A percentile compares a stretch with the other conserved stretches of the same genome.
Evolutionary conservation across 1,139 yeast species (phyloP).

Genomic region (Yarrowia galli): DNA sequence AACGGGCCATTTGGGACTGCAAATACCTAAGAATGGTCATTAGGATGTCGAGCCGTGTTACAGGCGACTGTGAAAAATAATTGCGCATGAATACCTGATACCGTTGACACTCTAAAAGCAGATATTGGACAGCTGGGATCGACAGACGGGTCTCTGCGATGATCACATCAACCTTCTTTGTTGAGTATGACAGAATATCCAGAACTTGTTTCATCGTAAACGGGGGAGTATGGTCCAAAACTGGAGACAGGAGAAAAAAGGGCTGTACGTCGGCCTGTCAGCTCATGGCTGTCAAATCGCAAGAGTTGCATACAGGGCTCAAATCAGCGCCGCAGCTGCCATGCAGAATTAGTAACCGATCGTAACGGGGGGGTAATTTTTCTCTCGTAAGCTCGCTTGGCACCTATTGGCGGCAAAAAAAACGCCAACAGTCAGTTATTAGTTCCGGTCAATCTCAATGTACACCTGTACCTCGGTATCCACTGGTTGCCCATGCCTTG

Average conservation of each 20-base stretch:
- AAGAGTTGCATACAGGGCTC: not conserved
- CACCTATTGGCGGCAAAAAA: not conserved
- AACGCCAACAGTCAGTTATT: no score
- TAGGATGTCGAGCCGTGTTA: not conserved
- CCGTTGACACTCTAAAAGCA: slow-evolving; percentile 2
- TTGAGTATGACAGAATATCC: not conserved
- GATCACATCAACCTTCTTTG: slow-evolving; percentile 8
- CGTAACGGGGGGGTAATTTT: not conserved
- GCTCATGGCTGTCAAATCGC: not conserved
- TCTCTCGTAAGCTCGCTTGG: not conserved
- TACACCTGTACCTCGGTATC: no score
- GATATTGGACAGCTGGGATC: not conserved
- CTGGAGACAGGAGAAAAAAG: not conserved
- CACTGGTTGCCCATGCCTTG: no score
- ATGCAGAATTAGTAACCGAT: slow-evolving; percentile 11
- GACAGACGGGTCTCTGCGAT: slow-evolving; percentile 15
- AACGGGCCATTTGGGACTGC: not conserved
- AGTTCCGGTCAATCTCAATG: no score
- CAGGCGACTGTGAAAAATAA: not conserved
- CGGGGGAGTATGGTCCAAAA: no score
- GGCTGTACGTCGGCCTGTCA: not conserved
- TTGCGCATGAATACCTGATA: not conserved
- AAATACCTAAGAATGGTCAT: not conserved
- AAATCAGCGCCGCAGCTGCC: not conserved
- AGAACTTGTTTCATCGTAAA: not conserved